Conservation (phyloP, 192 early-diverging fungal genomes). For the Umbelopsis sp. region DNA sequence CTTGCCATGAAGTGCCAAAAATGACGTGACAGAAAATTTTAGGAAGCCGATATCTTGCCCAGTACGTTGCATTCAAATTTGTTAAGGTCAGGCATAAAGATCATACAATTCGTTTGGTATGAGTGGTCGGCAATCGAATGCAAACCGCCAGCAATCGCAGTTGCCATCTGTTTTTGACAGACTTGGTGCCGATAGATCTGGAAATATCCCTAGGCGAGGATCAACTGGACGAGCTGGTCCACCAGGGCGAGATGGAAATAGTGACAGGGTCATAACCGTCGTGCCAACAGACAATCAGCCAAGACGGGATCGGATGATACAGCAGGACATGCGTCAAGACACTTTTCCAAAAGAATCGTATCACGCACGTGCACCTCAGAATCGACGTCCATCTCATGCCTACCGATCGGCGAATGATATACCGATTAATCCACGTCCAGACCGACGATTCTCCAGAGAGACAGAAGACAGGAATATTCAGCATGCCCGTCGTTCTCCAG, state of each 20-base stretch:
- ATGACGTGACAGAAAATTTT: too few species aligned
- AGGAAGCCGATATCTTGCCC: too few species aligned
- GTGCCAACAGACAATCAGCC: not conserved
- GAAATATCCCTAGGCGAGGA: not conserved
- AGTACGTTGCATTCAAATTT: too few species aligned
- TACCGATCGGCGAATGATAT: not conserved
- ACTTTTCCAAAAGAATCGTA: not conserved
- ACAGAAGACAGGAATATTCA: not conserved
- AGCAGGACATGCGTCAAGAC: not conserved
- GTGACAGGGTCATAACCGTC: not conserved
- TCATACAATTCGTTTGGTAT: not conserved
- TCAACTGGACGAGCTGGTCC: not conserved
- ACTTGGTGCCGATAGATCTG: not conserved
- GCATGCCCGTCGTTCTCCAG: not conserved
- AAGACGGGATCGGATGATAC: not conserved
- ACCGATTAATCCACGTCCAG: not conserved
- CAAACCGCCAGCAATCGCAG: not conserved
- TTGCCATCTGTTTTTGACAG: not conserved
- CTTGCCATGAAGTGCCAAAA: too few species aligned
- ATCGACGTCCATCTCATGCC: not conserved
- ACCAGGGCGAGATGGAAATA: not conserved
- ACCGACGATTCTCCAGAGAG: not conserved
- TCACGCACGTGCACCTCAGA: too few species aligned
- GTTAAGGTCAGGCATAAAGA: not conserved
- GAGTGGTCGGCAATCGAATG: not conserved